Base-by-base conservation (phyloP, 2,329 filamentous ascomycete species). In the Ceratocystis destructans region DNA sequence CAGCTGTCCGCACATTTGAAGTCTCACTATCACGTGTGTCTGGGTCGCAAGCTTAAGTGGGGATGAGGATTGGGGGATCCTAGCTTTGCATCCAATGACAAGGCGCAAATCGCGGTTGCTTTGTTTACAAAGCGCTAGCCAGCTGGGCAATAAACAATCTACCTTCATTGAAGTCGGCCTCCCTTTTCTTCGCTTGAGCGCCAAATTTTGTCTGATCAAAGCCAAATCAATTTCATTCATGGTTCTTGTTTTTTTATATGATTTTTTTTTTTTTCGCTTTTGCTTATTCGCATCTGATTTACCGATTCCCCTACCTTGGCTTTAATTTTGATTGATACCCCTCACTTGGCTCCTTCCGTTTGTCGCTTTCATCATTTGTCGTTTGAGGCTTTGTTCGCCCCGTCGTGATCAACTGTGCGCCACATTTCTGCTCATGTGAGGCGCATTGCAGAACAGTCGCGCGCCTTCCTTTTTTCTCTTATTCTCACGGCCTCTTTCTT, bases 51-150 rank as follows among this genome's bases (percentile, higher is more conserved):
- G 48, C 12, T 53, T 15, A 53, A 15, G 48, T 53, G 48, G 48
- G 20, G 48, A 53, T 28, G 10, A 41, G 37, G 37, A 41, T 41
- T 41, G 37, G 10, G 10, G 37, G 37, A 3, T 41, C 37, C 48
- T 53, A 53, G 48, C 48, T 41, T 41, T 25, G 48, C 3, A 17
- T 53, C 48, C 48, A 53, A 53, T 53, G 48, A 59, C 53, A 59
- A 25, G 53, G 53, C 22, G 28, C 53, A 17, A 31, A 59, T 59
- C 64, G 64, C 64, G 20, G 44, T 45, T 25, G 53, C 61, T 41
- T 66, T 66, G 64, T 66, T 66, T 66, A 66, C 64, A 31, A 28
- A 50, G 31, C n/a, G 50, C 48, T 20, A 22, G n/a, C n/a, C 50
- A 15, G 20, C 53, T 31, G 46, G 41, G 64, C 41, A 65, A 61